phyloP scores from a whole-genome alignment of 345 rosid species.

The Populus simonii region DNA sequence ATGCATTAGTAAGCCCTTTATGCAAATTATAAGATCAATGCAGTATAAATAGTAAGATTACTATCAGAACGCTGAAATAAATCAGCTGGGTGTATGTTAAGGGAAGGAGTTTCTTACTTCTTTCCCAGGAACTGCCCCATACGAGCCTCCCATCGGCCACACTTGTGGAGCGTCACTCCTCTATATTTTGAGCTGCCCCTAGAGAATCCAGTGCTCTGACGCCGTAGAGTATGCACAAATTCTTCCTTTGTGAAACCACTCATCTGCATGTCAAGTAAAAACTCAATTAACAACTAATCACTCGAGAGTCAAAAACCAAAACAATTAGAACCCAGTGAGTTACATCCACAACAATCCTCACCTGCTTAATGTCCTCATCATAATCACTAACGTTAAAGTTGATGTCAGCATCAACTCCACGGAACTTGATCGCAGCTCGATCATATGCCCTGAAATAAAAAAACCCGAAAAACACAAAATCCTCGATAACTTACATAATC shows the following conservation, averaged over 20 bases:
- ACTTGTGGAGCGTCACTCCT: slow-evolving; percentile 76
- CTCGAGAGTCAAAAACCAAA: not conserved
- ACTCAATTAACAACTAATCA: not conserved
- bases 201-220: slow-evolving; percentile 72
- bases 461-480: not conserved
- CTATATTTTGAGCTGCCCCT: slow-evolving; percentile 70
- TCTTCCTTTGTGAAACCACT: slow-evolving; percentile 61
- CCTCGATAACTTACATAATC: not conserved
- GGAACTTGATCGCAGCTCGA: slow-evolving; percentile 83
- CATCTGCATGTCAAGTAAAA: slow-evolving; percentile 42
- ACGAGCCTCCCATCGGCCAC: slow-evolving; percentile 80
- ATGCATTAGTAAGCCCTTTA: not conserved
- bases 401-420: slow-evolving; percentile 80
- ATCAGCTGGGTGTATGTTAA: not conserved
- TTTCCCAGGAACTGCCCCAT: slow-evolving; percentile 81
- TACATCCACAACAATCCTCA: slow-evolving; percentile 13
- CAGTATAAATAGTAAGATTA: not conserved
- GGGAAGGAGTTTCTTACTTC: slow-evolving; percentile 43
- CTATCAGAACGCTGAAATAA: not conserved
- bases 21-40: not conserved
- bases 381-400: slow-evolving; percentile 62
- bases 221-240: slow-evolving; percentile 64
- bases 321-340: not conserved
- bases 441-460: slow-evolving; percentile 65
- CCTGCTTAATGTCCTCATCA: slow-evolving; percentile 69